These are phyloP conservation scores for Colletotrichum caudatum DNA, from an alignment of 2,329 filamentous ascomycete species.

Conservation along the genomic window DNA sequence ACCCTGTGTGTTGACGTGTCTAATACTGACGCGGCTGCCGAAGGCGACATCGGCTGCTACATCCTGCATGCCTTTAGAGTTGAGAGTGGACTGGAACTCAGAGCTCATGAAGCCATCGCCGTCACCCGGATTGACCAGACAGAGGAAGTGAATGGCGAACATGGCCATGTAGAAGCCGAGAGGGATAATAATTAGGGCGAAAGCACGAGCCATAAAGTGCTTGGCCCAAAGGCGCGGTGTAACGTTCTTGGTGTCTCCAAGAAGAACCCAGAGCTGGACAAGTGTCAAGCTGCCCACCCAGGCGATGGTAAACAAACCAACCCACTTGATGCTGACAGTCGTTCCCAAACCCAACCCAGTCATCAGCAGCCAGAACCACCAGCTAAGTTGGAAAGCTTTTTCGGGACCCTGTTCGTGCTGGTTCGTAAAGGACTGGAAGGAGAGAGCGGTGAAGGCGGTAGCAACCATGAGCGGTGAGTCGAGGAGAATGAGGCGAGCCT, in stretches of 20 bases:
- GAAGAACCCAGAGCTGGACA: constrained; percentile 93
- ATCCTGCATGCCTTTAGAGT: constrained; percentile 96
- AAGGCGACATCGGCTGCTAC: constrained; percentile 92
- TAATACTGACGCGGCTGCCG: constrained; percentile 86
- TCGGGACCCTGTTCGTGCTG: constrained; percentile 93
- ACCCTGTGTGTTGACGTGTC: constrained; percentile 97
- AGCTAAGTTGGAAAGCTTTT: constrained; percentile 87
- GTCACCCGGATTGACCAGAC: constrained; percentile 93
- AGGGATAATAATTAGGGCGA: constrained; percentile 93
- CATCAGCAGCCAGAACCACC: constrained; percentile 97
- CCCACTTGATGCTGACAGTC: constrained; percentile 98
- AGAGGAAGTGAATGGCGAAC: constrained; percentile 97
- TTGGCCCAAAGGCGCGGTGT: constrained; percentile 89
- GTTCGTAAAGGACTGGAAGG: constrained; percentile 94
- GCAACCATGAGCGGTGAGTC: constrained; percentile 95
- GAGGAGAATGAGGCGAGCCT: constrained; percentile 94
- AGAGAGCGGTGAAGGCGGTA: constrained; percentile 89
- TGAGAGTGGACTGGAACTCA: constrained; percentile 97
- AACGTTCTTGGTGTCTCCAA: constrained; percentile 89
- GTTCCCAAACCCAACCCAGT: constrained; percentile 90
- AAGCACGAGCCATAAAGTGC: constrained; percentile 90
- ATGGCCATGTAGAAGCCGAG: constrained; percentile 93
- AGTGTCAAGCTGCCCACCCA: constrained; percentile 95
- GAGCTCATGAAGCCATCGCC: constrained; percentile 99
- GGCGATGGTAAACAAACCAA: constrained; percentile 97